These are phyloP conservation scores for Tulasnella sp. DNA, from an alignment of 768 basidiomycete genomes.

Conservation along the genomic window DNA sequence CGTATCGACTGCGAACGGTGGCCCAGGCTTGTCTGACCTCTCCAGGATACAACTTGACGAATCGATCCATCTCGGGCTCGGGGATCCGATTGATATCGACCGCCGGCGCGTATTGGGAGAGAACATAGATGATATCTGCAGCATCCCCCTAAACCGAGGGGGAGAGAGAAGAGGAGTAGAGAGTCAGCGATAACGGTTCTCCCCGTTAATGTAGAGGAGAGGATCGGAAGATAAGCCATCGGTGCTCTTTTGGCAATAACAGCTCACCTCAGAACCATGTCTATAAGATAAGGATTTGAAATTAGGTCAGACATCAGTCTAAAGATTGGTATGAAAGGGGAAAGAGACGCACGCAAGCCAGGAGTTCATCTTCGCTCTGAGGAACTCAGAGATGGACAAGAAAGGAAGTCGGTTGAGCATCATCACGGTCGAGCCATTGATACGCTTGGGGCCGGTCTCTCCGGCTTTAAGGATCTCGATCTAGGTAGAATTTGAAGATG, in stretches of 20 bases:
- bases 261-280: slow-evolving; percentile 6
- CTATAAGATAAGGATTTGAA: not conserved
- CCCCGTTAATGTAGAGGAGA: not conserved
- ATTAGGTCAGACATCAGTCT: slow-evolving; percentile 20
- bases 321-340: not conserved
- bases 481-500: slow-evolving; percentile 5
- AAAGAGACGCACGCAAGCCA: slow-evolving; percentile 54
- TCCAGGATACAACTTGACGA: slow-evolving; percentile 43
- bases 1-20: slow-evolving; percentile 39
- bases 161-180: not conserved
- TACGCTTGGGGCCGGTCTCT: slow-evolving; percentile 39
- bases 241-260: not conserved
- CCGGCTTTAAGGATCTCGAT: slow-evolving; percentile 18
- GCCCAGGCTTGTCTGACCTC: slow-evolving; percentile 62
- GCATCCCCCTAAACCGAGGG: slow-evolving; percentile 45
- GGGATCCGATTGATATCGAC: slow-evolving; percentile 80
- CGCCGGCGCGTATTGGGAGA: slow-evolving; percentile 67
- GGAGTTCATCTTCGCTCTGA: slow-evolving; percentile 71
- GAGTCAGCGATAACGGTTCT: slow-evolving; percentile 40
- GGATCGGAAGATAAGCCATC: no score
- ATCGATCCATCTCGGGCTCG: slow-evolving; percentile 74
- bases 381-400: slow-evolving; percentile 61
- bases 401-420: slow-evolving; percentile 62
- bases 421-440: slow-evolving; percentile 60
- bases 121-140: slow-evolving; percentile 58